phyloP scores from a whole-genome alignment of 2,329 filamentous ascomycete genomes.

The Aureobasidium sp. region DNA sequence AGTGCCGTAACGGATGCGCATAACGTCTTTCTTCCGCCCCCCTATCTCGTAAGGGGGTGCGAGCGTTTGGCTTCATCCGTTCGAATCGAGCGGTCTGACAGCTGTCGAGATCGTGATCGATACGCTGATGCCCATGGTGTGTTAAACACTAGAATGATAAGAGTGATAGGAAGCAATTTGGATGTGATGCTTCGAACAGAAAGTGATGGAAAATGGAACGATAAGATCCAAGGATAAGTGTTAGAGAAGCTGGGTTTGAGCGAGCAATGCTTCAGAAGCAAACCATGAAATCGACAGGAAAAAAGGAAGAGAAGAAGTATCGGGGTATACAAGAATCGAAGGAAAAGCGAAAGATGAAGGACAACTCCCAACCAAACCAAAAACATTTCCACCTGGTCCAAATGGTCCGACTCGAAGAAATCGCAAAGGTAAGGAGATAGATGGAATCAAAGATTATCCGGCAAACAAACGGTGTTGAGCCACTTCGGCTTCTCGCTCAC shows the following conservation, averaged over 20 bases:
- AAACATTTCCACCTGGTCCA: neutral
- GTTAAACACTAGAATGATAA: neutral
- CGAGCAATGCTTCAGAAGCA: neutral
- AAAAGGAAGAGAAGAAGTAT: neutral
- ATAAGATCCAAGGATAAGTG: neutral
- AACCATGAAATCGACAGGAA: slow-evolving; percentile 6
- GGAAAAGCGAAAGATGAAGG: slow-evolving; percentile 1
- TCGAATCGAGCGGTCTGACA: slow-evolving; percentile 11
- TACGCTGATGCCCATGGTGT: neutral
- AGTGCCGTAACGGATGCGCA: slow-evolving; percentile 1
- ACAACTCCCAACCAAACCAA: slow-evolving; percentile 8
- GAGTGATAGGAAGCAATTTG: neutral
- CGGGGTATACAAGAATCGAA: slow-evolving; percentile 13
- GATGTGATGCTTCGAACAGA: neutral
- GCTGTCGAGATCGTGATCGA: slow-evolving; percentile 11
- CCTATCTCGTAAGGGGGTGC: neutral
- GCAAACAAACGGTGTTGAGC: neutral
- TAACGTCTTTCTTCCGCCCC: slow-evolving; percentile 2
- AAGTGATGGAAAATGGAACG: neutral
- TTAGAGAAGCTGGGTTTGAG: neutral
- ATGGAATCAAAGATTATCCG: slow-evolving; percentile 2
- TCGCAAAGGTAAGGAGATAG: neutral
- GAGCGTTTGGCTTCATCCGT: neutral
- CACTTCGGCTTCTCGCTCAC: neutral
- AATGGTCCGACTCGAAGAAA: slow-evolving; percentile 2